Conservation (phyloP, 2,329 filamentous ascomycete species). For the Fusarium papillatum region DNA sequence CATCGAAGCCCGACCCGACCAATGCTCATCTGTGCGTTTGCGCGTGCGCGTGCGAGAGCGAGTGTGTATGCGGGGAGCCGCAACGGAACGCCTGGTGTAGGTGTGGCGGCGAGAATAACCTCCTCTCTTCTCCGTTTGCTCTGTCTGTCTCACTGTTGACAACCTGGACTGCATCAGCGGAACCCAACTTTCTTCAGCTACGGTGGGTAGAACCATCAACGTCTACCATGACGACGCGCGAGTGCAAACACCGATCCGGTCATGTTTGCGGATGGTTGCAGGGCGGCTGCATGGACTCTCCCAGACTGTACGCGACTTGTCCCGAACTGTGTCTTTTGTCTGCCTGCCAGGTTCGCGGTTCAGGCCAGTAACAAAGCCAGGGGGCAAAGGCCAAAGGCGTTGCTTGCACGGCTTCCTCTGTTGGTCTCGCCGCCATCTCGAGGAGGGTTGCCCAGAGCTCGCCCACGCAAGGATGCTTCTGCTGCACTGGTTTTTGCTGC, state of each 20-base stretch:
- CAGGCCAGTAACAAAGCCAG: not conserved
- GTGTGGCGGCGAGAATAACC: not conserved
- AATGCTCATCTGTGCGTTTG: not conserved
- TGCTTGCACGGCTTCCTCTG: not conserved
- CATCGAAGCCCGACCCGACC: not conserved
- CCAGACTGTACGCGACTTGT: not conserved
- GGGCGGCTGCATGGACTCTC: not conserved
- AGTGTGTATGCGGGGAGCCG: conserved; percentile 1
- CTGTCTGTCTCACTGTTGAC: not conserved
- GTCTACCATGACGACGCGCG: not conserved
- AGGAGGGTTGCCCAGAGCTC: not conserved
- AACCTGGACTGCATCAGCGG: not conserved
- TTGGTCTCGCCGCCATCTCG: not conserved
- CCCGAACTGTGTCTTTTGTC: not conserved
- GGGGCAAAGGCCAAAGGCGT: not conserved
- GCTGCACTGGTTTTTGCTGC: not conserved
- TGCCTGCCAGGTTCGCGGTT: not conserved
- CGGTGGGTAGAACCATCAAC: not conserved
- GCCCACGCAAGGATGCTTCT: not conserved
- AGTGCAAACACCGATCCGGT: not conserved
- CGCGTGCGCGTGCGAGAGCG: not conserved
- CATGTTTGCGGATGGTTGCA: not conserved
- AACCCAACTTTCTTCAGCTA: not conserved
- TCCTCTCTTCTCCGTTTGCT: not conserved
- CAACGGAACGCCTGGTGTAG: not conserved